These are phyloP conservation scores for Sarocladium kiliense DNA, from an alignment of 2,329 filamentous ascomycete genomes.

Conservation along the genomic window DNA sequence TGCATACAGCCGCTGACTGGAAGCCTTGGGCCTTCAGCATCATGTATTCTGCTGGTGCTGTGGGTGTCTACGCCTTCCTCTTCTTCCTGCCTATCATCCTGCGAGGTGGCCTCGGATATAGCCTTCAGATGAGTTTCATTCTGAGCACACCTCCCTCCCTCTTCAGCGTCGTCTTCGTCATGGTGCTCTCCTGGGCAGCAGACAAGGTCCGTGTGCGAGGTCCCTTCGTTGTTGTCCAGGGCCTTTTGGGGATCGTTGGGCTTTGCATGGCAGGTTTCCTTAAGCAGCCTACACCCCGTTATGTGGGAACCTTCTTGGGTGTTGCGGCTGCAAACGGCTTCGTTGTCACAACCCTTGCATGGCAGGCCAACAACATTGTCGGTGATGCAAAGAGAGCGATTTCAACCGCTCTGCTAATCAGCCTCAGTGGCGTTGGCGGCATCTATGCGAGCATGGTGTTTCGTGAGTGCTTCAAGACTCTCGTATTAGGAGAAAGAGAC, in stretches of 20 bases:
- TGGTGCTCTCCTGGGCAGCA: conserved; percentile 14
- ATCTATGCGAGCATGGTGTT: conserved; percentile 15
- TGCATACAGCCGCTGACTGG: conserved; percentile 10
- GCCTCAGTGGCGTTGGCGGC: conserved; percentile 17
- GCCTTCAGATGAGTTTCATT: conserved; percentile 14
- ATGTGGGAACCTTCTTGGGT: conserved; percentile 19
- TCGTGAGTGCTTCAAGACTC: conserved; percentile 5
- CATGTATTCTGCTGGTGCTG: conserved; percentile 10
- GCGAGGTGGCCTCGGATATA: conserved; percentile 15
- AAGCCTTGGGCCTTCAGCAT: conserved; percentile 11
- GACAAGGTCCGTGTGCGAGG: conserved; percentile 18
- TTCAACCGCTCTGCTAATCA: conserved; percentile 15
- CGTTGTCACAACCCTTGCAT: conserved; percentile 13
- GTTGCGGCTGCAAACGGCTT: conserved; percentile 15
- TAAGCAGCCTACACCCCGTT: conserved; percentile 10
- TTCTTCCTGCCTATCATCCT: conserved; percentile 20
- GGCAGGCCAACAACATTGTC: conserved; percentile 16
- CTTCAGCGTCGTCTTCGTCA: conserved; percentile 16
- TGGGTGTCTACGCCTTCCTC: conserved; percentile 15
- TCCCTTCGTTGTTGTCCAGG: conserved; percentile 16
- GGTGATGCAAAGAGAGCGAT: conserved; percentile 19
- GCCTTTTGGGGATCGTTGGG: conserved; percentile 13
- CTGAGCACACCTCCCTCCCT: conserved; percentile 21
- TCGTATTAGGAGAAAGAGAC: background rate
- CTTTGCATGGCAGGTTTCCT: conserved; percentile 12